Base-by-base conservation (phyloP, 306 rosid genomes). In the Leucaena leucocephala region DNA sequence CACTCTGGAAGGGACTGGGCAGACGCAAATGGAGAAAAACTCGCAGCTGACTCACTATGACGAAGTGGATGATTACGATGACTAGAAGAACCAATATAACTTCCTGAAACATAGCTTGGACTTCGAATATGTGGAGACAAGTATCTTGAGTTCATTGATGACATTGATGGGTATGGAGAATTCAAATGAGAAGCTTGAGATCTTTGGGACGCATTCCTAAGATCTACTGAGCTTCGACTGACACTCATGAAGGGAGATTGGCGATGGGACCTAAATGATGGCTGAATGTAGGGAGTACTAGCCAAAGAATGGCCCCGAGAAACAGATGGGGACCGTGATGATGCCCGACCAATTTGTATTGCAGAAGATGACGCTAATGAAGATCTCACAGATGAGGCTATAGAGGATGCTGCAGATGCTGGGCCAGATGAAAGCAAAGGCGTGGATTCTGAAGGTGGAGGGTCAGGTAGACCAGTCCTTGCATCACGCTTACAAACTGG, bases 401-500 rank as follows among this genome's bases (percentile, higher is more conserved):
- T 61, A 34, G 97, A 90, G 45, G 98, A 93, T 36, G 88, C 89
- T 68, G 76, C 48, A 39, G 99, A 68, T 43, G 38, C 16, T 27
- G 50, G 50, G 4, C 3, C 33, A 45, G 73, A 68, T 19, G 73
- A 93, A 73, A 96, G 97, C 85, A 96, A 84, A 6, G 99, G 99
- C 48, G 99, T 96, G 44, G 96, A 93, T 86, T 93, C 99, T 39
- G 97, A 93, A 77, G 99, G 97, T 16, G 96, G 97, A 58, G 87
- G 98, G 55, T 88, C 86, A 38, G 83, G 71, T 4, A 84, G 78
- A 74, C 82, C 92, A 10, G 94, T 88, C 90, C 99, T 91, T 64
- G 96, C 99, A 74, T 96, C 98, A 12, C 96, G 96, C 89, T 96
- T 96, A 84, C 99, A 96, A 80, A 96, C 96, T 10, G 99, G 99